Evolutionary conservation across 345 rosid species (phyloP).

Genomic region (Linum tenue): DNA sequence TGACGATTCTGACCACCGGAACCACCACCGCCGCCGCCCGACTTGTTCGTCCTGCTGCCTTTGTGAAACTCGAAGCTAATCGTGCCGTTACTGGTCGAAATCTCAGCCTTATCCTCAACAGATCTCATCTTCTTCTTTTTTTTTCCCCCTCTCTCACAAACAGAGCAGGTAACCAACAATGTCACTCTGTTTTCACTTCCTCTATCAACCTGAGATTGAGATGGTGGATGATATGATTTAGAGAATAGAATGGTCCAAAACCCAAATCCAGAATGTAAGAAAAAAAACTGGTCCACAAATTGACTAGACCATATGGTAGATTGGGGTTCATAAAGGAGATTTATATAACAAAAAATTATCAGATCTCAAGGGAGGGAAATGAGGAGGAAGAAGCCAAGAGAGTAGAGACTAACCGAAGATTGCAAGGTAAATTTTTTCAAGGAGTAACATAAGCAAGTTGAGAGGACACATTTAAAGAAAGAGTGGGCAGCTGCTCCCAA

Average conservation of each 20-base stretch:
- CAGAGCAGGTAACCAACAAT: background rate
- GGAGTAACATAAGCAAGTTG: slow-evolving; percentile 7
- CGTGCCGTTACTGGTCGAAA: slow-evolving; percentile 21
- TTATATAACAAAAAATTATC: background rate
- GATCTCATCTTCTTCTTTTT: slow-evolving; percentile 72
- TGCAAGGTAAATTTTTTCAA: slow-evolving; percentile 2
- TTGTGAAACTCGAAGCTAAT: slow-evolving; percentile 64
- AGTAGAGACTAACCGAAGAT: slow-evolving; percentile 1
- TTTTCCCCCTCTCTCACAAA: slow-evolving; percentile 6
- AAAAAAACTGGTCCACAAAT: background rate
- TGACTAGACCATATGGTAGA: background rate
- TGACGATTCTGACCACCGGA: background rate
- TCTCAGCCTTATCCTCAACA: slow-evolving; percentile 56
- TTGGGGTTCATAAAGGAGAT: background rate
- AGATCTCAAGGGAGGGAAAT: background rate
- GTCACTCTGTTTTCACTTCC: background rate
- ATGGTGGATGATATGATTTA: background rate
- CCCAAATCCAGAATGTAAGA: slow-evolving; percentile 2
- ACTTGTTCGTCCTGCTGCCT: slow-evolving; percentile 42
- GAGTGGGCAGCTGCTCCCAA: background rate
- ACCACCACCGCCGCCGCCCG: slow-evolving; percentile 19
- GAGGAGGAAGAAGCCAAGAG: too few relatives aligned
- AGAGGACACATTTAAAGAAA: slow-evolving; percentile 9
- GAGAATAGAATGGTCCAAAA: slow-evolving; percentile 6
- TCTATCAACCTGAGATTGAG: background rate